Base-by-base conservation (phyloP, 805 yeast species). In the Kluyveromyces nonfermentans region DNA sequence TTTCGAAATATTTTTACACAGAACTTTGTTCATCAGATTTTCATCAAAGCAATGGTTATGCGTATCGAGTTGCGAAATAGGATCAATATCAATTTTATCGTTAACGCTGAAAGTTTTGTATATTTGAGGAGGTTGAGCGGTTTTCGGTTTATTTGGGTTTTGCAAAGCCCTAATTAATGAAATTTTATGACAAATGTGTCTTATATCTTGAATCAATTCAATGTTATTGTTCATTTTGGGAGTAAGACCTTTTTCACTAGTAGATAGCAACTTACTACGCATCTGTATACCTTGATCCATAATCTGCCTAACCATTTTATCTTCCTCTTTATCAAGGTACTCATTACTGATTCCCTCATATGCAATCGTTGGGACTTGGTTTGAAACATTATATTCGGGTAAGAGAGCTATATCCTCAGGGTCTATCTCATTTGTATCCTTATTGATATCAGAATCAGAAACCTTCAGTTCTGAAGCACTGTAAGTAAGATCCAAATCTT, bases 81-180 rank as follows among this genome's bases (percentile, higher is more conserved):
- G 80, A 54, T 89, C 97, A n/a, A 89, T 65, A 58, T 89, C 97
- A 19, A 74, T 58, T 8, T 66, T 51, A 43, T 85, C 87, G 45
- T 71, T 66, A 12, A 89, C 62, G 9, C 72, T 64, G 40, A 76
- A 80, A 30, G 44, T 52, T 35, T 52, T 54, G 44, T 51, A 60
- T 33, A 49, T 50, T 41, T 41, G 45, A 5, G 36, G 33, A 14
- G 36, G 42, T 37, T 55, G 59, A 15, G 51, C 28, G 20, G 48
- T 53, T 15, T 49, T 34, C 8, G 64, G 56, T 31, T 46, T 61
- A 46, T 78, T 82, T 41, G 82, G 85, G 16, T 83, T 83, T 63
- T 93, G 97, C 82, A 93, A 82, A 57, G 89, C 89, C 51, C 96
- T 72, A 46, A 93, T 85, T 40, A 88, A 67, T 4, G 90, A 80